Conservation (phyloP, 306 rosid genomes). For the Psophocarpus tetragonolobus region DNA sequence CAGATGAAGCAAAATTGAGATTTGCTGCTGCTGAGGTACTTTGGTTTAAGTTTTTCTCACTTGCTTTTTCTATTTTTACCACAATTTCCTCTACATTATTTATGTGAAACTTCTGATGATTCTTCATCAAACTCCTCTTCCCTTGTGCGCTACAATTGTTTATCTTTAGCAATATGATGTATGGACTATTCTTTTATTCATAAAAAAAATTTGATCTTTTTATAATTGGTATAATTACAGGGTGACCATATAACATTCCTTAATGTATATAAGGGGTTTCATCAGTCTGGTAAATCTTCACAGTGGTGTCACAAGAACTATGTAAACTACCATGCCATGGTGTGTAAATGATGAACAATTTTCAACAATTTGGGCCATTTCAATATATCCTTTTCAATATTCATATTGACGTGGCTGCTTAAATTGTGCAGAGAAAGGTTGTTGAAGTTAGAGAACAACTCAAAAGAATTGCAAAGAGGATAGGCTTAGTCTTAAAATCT, state of each 20-base stretch:
- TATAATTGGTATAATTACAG: constrained; percentile 49
- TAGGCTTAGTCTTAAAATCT: constrained; percentile 75
- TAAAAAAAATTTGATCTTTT: constrained; percentile 16
- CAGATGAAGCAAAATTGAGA: constrained; percentile 92
- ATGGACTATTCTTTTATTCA: background rate
- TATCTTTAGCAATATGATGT: background rate
- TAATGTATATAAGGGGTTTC: constrained; percentile 88
- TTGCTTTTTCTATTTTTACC: background rate
- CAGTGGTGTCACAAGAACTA: constrained; percentile 94
- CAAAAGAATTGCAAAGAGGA: constrained; percentile 76
- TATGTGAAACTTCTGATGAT: constrained; percentile 9
- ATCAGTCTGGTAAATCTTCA: constrained; percentile 89
- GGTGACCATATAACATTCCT: constrained; percentile 93
- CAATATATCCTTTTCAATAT: constrained; percentile 22
- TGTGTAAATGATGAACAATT: constrained; percentile 44
- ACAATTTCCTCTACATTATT: constrained; percentile 12
- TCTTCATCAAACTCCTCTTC: constrained; percentile 20
- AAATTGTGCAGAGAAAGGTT: constrained; percentile 70
- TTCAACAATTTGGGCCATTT: constrained; percentile 2
- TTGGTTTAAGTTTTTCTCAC: constrained; percentile 10
- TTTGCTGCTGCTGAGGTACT: constrained; percentile 92
- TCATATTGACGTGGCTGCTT: constrained; percentile 34
- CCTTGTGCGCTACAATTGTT: constrained; percentile 2
- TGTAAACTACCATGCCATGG: constrained; percentile 94
- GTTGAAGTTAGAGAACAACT: constrained; percentile 91